Conservation (phyloP, 164 flowering plant genomes). For the Malania oleifera region DNA sequence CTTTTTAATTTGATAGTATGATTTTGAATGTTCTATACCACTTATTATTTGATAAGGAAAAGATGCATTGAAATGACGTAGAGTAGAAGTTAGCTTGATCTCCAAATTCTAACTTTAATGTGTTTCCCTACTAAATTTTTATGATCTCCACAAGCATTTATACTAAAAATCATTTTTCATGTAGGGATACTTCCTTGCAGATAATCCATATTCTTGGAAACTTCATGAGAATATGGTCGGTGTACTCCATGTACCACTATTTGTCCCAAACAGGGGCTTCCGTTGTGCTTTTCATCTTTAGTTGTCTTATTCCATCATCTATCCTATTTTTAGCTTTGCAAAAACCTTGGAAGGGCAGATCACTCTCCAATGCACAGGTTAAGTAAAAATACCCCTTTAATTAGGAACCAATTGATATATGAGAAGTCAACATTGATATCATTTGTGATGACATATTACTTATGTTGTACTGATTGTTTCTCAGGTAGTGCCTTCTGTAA, state of each 20-base stretch:
- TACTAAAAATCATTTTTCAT: conserved; percentile 7
- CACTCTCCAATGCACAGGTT: conserved; percentile 87
- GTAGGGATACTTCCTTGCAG: conserved; percentile 84
- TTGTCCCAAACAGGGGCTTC: conserved; percentile 71
- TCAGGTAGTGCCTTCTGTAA: conserved; percentile 87
- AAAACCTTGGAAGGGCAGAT: conserved; percentile 96
- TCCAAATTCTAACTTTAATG: neutral
- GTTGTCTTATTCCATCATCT: conserved; percentile 76
- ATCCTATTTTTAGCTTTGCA: conserved; percentile 64
- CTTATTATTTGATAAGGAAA: too few species aligned
- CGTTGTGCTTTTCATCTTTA: conserved; percentile 63
- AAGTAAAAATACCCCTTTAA: neutral
- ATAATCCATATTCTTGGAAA: conserved; percentile 70
- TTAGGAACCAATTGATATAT: neutral
- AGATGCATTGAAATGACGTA: too few species aligned
- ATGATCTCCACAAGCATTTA: neutral
- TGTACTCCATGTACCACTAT: conserved; percentile 76
- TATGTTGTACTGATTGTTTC: conserved; percentile 18
- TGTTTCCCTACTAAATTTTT: neutral
- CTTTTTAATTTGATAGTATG: too few species aligned
- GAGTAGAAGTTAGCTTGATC: too few species aligned
- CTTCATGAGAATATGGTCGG: conserved; percentile 91
- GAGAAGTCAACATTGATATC: neutral
- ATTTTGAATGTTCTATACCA: too few species aligned
- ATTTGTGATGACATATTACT: conserved; percentile 10